These are phyloP conservation scores for Aspergillus hortae DNA, from an alignment of 2,329 filamentous ascomycete genomes.

Conservation along the genomic window DNA sequence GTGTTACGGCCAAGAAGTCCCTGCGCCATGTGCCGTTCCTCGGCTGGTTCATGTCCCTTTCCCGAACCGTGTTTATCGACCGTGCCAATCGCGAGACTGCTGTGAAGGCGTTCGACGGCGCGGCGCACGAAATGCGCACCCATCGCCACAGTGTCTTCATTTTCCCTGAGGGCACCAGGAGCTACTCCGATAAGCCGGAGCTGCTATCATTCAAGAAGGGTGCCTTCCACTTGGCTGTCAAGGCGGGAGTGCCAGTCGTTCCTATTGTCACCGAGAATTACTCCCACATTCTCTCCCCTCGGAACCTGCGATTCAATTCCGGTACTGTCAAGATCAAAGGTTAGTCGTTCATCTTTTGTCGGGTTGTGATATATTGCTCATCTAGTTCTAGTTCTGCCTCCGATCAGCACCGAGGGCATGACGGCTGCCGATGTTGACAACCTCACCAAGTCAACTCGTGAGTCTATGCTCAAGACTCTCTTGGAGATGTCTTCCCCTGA, in stretches of 20 bases:
- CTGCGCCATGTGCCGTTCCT: conserved; percentile 77
- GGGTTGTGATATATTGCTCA: conserved; percentile 4
- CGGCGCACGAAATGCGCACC: conserved; percentile 72
- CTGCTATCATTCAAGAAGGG: conserved; percentile 98
- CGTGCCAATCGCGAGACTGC: conserved; percentile 79
- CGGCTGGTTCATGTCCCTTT: conserved; percentile 90
- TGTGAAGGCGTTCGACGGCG: conserved; percentile 77
- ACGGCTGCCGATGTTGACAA: conserved; percentile 73
- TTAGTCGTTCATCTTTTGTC: conserved; percentile 33
- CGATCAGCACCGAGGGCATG: conserved; percentile 72
- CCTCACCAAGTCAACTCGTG: conserved; percentile 64
- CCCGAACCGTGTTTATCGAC: conserved; percentile 92
- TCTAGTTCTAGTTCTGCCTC: conserved; percentile 64
- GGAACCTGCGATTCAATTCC: conserved; percentile 61
- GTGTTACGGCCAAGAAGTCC: conserved; percentile 85
- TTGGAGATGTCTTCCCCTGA: conserved; percentile 38
- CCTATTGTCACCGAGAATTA: conserved; percentile 81
- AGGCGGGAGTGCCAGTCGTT: conserved; percentile 89
- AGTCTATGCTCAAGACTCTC: conserved; percentile 67
- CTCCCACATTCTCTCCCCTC: conserved; percentile 65
- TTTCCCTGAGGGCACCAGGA: conserved; percentile 78
- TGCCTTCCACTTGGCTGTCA: conserved; percentile 91
- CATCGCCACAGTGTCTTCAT: conserved; percentile 60
- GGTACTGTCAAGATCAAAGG: conserved; percentile 74
- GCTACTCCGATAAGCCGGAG: conserved; percentile 75